phyloP scores from a whole-genome alignment of 805 yeast species.

The Cyberlindnera mycetangii region DNA sequence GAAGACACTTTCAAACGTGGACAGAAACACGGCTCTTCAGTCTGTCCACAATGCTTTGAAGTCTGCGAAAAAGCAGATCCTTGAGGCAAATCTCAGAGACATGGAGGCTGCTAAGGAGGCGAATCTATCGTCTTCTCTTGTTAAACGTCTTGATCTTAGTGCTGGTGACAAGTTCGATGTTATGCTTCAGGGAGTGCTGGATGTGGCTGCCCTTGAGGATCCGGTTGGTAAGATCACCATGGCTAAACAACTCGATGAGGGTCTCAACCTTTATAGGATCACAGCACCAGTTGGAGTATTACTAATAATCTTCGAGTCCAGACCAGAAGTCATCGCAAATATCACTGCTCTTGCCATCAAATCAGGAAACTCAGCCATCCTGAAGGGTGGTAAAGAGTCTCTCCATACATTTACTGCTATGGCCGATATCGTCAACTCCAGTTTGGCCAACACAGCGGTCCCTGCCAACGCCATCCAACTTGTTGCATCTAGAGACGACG shows the following conservation, averaged over 20 bases:
- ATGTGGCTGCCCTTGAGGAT: constrained; percentile 84
- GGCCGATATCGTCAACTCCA: constrained; percentile 64
- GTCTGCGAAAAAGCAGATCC: constrained; percentile 55
- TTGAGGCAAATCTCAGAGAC: constrained; percentile 74
- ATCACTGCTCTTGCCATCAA: constrained; percentile 94
- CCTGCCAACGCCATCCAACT: constrained; percentile 83
- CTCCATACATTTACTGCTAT: constrained; percentile 78
- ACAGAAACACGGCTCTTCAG: constrained; percentile 69
- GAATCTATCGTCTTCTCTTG: constrained; percentile 63
- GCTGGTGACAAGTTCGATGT: constrained; percentile 83
- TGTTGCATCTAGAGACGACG: constrained; percentile 86
- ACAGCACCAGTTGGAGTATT: constrained; percentile 95
- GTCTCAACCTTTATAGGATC: constrained; percentile 75
- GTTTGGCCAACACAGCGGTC: constrained; percentile 60
- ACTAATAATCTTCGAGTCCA: constrained; percentile 87
- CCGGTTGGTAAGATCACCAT: constrained; percentile 89
- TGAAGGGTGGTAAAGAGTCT: constrained; percentile 97
- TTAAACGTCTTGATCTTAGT: constrained; percentile 81
- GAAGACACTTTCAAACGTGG: constrained; percentile 71
- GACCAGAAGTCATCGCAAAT: constrained; percentile 98
- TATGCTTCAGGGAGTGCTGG: constrained; percentile 92
- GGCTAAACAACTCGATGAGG: constrained; percentile 84
- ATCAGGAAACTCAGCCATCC: constrained; percentile 94
- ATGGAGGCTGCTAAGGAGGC: constrained; percentile 63
- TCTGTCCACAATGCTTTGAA: constrained; percentile 69